phyloP scores from a whole-genome alignment of 179 eudicot genomes.

The Heliamphora pulchella region DNA sequence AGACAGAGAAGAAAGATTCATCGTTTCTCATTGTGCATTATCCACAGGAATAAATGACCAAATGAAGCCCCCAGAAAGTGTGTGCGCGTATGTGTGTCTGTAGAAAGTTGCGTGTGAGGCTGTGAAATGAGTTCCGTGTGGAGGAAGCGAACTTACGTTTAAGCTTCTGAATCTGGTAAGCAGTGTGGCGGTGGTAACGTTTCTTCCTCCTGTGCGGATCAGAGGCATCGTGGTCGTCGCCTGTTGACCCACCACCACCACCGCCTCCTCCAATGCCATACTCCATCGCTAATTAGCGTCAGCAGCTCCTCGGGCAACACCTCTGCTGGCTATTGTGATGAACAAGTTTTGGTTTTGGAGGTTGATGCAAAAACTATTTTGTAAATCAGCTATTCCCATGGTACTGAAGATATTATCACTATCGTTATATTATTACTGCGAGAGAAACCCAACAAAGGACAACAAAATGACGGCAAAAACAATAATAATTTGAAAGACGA shows the following conservation, averaged over 20 bases:
- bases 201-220: conserved; percentile 36
- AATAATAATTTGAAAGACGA: too few relatives aligned
- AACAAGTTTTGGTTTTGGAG: neutral
- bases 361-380: neutral
- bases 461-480: too few relatives aligned
- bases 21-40: too few relatives aligned
- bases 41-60: too few relatives aligned
- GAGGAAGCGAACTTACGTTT: conserved; percentile 27
- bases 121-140: neutral
- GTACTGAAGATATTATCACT: neutral
- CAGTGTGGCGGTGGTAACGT: conserved; percentile 51
- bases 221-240: conserved; percentile 26
- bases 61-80: neutral
- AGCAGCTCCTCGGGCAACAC: neutral
- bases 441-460: too few relatives aligned
- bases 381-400: neutral
- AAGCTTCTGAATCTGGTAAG: conserved; percentile 48
- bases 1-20: too few relatives aligned
- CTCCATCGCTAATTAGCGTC: conserved; percentile 19
- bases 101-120: neutral
- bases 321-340: neutral
- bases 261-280: conserved; percentile 24
- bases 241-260: conserved; percentile 11
- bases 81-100: neutral
- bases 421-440: neutral